Conservation (phyloP, 2,329 filamentous ascomycete species). For the Neonectria hederae region DNA sequence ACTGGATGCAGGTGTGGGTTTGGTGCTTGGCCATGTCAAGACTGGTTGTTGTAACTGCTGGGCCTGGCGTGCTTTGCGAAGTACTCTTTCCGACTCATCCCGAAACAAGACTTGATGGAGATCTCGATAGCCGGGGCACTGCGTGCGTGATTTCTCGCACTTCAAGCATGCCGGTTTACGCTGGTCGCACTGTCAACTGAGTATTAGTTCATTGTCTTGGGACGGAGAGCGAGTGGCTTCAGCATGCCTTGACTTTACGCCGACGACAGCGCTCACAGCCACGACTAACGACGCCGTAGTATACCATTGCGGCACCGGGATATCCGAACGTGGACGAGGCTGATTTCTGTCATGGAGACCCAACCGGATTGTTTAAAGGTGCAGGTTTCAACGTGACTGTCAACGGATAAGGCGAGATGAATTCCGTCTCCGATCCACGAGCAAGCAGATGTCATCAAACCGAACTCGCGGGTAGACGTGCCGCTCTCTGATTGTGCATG, state of each 20-base stretch:
- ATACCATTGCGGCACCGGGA: constrained; percentile 27
- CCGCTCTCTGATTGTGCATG: neutral
- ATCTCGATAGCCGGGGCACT: constrained; percentile 41
- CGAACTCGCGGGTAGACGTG: neutral
- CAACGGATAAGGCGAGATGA: neutral
- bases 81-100: constrained; percentile 37
- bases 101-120: constrained; percentile 37
- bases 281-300: constrained; percentile 36
- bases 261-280: constrained; percentile 42
- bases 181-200: constrained; percentile 38
- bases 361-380: neutral
- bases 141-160: constrained; percentile 35
- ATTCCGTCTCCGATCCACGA: neutral
- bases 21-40: neutral
- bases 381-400: too few species aligned
- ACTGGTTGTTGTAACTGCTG: constrained; percentile 17
- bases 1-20: neutral
- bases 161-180: constrained; percentile 36
- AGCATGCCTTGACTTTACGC: constrained; percentile 40
- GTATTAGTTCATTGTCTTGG: too few species aligned
- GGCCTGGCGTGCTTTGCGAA: constrained; percentile 21
- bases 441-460: neutral
- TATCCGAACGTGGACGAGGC: neutral
- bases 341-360: neutral
- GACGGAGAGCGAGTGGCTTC: too few species aligned